A percentile compares a stretch with the other conserved stretches of the same genome.
Evolutionary conservation across 2,329 filamentous ascomycete genomes (phyloP).

Genomic region (Cadophora gregata): DNA sequence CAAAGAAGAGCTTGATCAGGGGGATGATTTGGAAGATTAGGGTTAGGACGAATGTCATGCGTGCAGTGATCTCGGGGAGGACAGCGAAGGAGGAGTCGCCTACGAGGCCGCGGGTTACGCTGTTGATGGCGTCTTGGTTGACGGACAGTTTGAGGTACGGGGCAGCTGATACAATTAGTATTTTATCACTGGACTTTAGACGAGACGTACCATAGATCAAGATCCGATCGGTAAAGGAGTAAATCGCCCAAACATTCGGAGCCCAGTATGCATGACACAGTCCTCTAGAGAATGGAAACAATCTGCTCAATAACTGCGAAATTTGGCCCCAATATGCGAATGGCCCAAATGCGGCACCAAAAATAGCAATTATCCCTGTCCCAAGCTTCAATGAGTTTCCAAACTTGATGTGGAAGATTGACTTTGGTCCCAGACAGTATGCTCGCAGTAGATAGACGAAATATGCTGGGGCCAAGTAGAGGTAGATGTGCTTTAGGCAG

Average conservation of each 20-base stretch:
- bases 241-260: slow-evolving; percentile 95
- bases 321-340: slow-evolving; percentile 84
- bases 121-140: slow-evolving; percentile 77
- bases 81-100: slow-evolving; percentile 95
- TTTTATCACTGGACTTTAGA: not conserved
- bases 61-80: slow-evolving; percentile 82
- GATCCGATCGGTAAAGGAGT: slow-evolving; percentile 86
- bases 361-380: slow-evolving; percentile 70
- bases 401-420: slow-evolving; percentile 76
- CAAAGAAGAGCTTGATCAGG: slow-evolving; percentile 80
- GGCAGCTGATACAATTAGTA: slow-evolving; percentile 65
- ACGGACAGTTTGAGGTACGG: slow-evolving; percentile 79
- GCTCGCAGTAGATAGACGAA: slow-evolving; percentile 89
- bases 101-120: slow-evolving; percentile 90
- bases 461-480: slow-evolving; percentile 94
- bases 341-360: slow-evolving; percentile 85
- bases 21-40: slow-evolving; percentile 81
- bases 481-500: slow-evolving; percentile 97
- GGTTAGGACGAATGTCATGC: slow-evolving; percentile 81
- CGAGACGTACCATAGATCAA: slow-evolving; percentile 73
- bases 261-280: slow-evolving; percentile 99
- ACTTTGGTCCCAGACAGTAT: slow-evolving; percentile 84
- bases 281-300: slow-evolving; percentile 94
- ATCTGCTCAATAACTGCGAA: slow-evolving; percentile 78
- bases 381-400: slow-evolving; percentile 86